phyloP scores from a whole-genome alignment of 805 yeast species.

The Millerozyma acaciae region DNA sequence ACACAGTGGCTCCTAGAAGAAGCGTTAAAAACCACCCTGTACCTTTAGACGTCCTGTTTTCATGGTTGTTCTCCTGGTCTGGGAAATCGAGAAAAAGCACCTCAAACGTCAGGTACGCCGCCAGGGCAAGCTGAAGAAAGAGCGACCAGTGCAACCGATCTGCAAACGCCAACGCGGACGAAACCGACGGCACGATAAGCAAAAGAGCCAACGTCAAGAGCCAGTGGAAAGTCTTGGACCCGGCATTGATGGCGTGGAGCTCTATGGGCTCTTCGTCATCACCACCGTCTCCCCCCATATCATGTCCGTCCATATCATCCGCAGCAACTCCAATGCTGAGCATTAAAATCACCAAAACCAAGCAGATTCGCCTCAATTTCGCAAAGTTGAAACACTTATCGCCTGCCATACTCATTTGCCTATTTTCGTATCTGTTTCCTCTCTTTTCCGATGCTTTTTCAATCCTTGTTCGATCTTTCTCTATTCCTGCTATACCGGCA shows the following conservation, averaged over 20 bases:
- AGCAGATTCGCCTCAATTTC: no score
- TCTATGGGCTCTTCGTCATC: slow-evolving; percentile 24
- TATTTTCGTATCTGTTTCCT: no score
- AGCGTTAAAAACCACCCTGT: slow-evolving; percentile 61
- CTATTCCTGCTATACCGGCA: no score
- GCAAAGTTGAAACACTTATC: no score
- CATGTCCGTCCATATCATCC: background rate
- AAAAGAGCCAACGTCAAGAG: slow-evolving; percentile 43
- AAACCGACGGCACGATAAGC: slow-evolving; percentile 53
- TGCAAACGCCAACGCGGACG: slow-evolving; percentile 54
- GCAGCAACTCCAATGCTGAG: background rate
- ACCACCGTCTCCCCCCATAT: slow-evolving; percentile 18
- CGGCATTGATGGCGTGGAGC: slow-evolving; percentile 45
- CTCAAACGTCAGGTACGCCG: slow-evolving; percentile 53
- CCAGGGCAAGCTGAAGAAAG: slow-evolving; percentile 42
- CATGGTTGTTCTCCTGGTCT: slow-evolving; percentile 57
- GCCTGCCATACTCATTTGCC: no score
- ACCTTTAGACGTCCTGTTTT: slow-evolving; percentile 63
- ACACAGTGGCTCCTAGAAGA: slow-evolving; percentile 43
- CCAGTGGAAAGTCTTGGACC: slow-evolving; percentile 65
- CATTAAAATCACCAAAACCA: no score
- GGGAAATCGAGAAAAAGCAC: slow-evolving; percentile 57
- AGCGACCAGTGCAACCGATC: slow-evolving; percentile 43
- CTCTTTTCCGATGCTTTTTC: no score
- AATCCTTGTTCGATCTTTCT: no score